phyloP scores from a whole-genome alignment of 305 asterid genomes.

The Fraxinus xanthoxyloides region DNA sequence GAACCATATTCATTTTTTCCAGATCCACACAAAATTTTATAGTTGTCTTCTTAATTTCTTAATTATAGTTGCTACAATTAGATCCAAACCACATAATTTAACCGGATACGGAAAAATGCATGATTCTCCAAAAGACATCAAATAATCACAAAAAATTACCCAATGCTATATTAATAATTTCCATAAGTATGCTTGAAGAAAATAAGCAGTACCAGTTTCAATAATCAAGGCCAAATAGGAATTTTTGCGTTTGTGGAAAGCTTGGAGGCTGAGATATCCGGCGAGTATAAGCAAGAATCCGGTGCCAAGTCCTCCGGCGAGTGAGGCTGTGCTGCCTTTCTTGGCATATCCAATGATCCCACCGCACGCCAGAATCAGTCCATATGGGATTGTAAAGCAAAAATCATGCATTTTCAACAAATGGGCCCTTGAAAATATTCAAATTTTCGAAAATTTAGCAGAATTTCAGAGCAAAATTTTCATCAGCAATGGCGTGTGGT shows the following conservation, averaged over 20 bases:
- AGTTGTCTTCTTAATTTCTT: not conserved
- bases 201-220: constrained; percentile 38
- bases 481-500: not conserved
- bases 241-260: constrained; percentile 74
- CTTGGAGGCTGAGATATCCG: constrained; percentile 88
- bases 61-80: not conserved
- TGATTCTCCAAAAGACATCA: not conserved
- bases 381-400: constrained; percentile 96
- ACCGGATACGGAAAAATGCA: not conserved
- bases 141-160: not conserved
- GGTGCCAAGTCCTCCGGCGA: constrained; percentile 82
- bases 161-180: not conserved
- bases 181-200: not conserved
- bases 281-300: constrained; percentile 76
- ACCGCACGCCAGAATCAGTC: constrained; percentile 68
- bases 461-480: not conserved
- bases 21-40: not conserved
- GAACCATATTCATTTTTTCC: not conserved
- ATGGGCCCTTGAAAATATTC: constrained; percentile 16
- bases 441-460: not conserved
- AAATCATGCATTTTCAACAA: constrained; percentile 73
- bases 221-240: constrained; percentile 73
- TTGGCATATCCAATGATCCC: constrained; percentile 74
- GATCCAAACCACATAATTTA: not conserved
- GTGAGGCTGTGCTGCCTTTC: constrained; percentile 82